These are phyloP conservation scores for Solanum paucissectum DNA, from an alignment of 257 asterid genomes.

Conservation along the genomic window DNA sequence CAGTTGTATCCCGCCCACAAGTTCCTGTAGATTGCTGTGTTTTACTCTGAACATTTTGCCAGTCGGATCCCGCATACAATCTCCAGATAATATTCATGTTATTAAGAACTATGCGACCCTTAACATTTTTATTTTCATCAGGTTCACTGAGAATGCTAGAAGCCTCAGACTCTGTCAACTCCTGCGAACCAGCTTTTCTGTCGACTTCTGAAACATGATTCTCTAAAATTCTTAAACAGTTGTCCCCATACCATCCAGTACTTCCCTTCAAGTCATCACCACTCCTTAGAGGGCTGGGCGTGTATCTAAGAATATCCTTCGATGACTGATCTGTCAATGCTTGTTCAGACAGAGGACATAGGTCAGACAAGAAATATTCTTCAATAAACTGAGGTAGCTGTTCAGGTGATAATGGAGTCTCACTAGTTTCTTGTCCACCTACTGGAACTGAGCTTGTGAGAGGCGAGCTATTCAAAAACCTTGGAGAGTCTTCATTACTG, in stretches of 20 bases:
- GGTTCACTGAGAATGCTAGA: constrained; percentile 35
- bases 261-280: constrained; percentile 33
- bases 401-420: constrained; percentile 30
- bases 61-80: constrained; percentile 82
- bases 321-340: constrained; percentile 31
- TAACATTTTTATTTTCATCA: constrained; percentile 39
- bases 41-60: constrained; percentile 43
- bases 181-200: constrained; percentile 16
- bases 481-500: constrained; percentile 7
- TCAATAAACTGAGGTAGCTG: constrained; percentile 53
- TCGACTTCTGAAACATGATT: constrained; percentile 60
- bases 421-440: constrained; percentile 21
- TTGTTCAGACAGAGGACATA: constrained; percentile 54
- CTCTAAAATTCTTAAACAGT: constrained; percentile 54
- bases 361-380: constrained; percentile 76
- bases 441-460: constrained; percentile 10
- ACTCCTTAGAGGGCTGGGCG: constrained; percentile 11
- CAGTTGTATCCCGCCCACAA: constrained; percentile 45
- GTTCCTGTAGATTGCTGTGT: constrained; percentile 25
- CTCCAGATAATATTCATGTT: constrained; percentile 79
- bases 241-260: constrained; percentile 69
- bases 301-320: constrained; percentile 15
- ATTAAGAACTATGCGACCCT: constrained; percentile 55
- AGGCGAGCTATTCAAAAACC: constrained; percentile 6
- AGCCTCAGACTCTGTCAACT: constrained; percentile 25